Percentiles rank a stretch among this genome's conserved stretches.
Conservation (phyloP, 257 asterid species). For the Buddleja alternifolia region DNA sequence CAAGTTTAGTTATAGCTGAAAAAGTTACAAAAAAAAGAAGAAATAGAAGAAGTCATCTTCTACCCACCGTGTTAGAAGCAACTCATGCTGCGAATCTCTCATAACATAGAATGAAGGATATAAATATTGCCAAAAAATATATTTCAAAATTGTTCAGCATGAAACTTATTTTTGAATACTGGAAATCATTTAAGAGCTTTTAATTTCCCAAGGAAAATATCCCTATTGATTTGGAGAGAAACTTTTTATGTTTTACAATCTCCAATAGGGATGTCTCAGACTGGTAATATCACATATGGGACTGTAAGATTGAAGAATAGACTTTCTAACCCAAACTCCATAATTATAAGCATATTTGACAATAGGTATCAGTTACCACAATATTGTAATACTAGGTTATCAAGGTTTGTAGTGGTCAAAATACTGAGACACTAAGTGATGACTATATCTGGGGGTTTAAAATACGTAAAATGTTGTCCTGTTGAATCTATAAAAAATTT, state of each 20-base stretch:
- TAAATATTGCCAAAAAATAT: no score
- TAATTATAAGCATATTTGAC: not conserved
- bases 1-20: no score
- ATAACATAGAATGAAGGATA: no score
- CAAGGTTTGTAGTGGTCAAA: not conserved
- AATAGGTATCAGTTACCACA: not conserved
- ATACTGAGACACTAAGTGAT: not conserved
- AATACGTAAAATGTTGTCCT: not conserved
- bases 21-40: no score
- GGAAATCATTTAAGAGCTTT: not conserved
- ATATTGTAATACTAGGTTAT: not conserved
- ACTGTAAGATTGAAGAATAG: not conserved
- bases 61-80: not conserved
- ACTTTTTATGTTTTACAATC: not conserved
- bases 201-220: not conserved
- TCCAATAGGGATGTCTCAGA: not conserved
- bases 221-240: not conserved
- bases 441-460: not conserved
- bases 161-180: not conserved
- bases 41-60: not conserved
- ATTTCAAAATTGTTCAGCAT: constrained; percentile 12
- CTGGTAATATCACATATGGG: not conserved
- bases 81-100: not conserved
- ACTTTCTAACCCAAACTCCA: not conserved
- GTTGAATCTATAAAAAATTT: not conserved